Evolutionary conservation across 768 basidiomycete genomes (phyloP), one percentile per base, ranked within the genome.

Genomic region (Leccinum fibrillosum): DNA sequence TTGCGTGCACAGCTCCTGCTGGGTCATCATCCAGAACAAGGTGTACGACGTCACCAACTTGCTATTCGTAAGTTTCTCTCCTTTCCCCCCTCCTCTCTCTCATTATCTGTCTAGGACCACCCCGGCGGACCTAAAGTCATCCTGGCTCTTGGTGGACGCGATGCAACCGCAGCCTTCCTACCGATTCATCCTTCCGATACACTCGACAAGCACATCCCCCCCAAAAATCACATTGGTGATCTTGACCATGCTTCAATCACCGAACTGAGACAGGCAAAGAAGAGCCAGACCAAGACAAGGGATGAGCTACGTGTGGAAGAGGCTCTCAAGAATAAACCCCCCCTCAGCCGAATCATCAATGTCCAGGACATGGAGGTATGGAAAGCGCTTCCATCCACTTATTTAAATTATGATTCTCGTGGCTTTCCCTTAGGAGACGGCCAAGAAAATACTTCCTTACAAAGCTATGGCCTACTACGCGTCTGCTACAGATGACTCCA

Each of bases 11-110:
- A 89, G 88, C 42, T 88, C 87, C 17, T 92, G 90, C 68, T 94
- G 92, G 92, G 85, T 94, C 63, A 85, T 93, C 67, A 88, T 94
- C 62, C 77, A 80, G 52, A 82, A 86, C 72, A 78, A 82, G 54
- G 91, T 92, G n/a, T 93, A 93, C 74, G 90, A 93, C 74, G 88
- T 92, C 53, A 90, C 90, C 5, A 86, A 88, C 39, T 90, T 92
- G 71, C 75, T 92, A 39, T 75, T 81, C 54, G 89, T 87, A 58
- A 35, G 77, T 68, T n/a, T 23, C 50, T 23, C 25, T 11, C 5
- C 30, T 17, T 28, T 17, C 3, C 2, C n/a, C 35, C 11, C 12
- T 11, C 5, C n/a, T 60, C 54, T 66, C 48, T 21, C 12, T 54
- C 32, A 23, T 61, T 66, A 37, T 26, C 17, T 55, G 30, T 62